Base-by-base conservation (phyloP, 2,329 filamentous ascomycete genomes). In the Pseudophaeomoniella oleicola region DNA sequence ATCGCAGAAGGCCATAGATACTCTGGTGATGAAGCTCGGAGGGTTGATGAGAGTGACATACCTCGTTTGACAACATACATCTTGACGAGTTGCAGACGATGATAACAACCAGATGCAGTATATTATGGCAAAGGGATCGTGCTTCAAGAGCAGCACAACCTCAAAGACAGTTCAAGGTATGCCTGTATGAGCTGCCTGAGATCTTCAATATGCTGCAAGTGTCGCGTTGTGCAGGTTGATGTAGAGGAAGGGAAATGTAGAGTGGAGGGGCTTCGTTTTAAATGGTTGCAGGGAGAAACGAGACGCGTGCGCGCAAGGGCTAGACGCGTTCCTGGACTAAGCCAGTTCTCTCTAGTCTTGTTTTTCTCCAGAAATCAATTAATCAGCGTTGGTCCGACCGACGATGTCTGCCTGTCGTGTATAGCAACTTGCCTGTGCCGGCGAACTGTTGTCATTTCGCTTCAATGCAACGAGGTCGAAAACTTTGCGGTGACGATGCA, bases 61-160 rank as follows among this genome's bases (percentile, higher is more conserved):
- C 71, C 71, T 64, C 71, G 63, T 61, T 75, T 75, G 56, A 71
- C 72, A 51, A 75, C 71, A 56, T 71, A 75, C 71, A 75, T 75
- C 45, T 52, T 66, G 52, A 27, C 22, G 22, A n/a, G 22, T 27
- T n/a, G 22, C 22, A 9, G 22, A 27, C n/a, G 6, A n/a, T 27
- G 22, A 27, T 27, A n/a, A 27, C 22, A 27, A n/a, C n/a, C 6
- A n/a, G 22, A 27, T 27, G 22, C 22, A n/a, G 22, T 27, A n/a
- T 9, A 6, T 27, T 27, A n/a, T 27, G 22, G 22, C 22, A n/a
- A 27, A 9, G 22, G n/a, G 22, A 27, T 9, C 22, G 9, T 27
- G 9, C n/a, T 6, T 27, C 6, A n/a, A 27, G n/a, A n/a, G 6
- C 22, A n/a, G 22, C 22, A 9, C n/a, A n/a, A 9, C n/a, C 22